These are phyloP conservation scores for Fusarium caatingaense DNA, from an alignment of 2,329 filamentous ascomycete genomes.

Conservation along the genomic window DNA sequence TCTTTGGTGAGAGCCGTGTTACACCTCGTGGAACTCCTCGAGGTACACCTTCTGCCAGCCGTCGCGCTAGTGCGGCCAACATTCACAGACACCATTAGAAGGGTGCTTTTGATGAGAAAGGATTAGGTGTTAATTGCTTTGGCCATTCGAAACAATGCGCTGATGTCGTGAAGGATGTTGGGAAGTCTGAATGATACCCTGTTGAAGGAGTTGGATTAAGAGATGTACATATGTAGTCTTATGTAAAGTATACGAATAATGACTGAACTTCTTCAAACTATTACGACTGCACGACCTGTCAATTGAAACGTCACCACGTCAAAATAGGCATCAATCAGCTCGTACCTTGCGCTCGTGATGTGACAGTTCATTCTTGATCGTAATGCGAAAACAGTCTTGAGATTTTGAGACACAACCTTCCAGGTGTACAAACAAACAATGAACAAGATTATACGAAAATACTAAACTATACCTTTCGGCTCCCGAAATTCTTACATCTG, in stretches of 20 bases:
- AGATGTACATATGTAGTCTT: neutral
- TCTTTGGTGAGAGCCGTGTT: slow-evolving; percentile 56
- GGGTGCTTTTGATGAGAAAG: neutral
- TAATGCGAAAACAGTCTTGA: too few relatives aligned
- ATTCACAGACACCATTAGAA: slow-evolving; percentile 1
- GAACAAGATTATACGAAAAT: too few relatives aligned
- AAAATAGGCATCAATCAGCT: too few relatives aligned
- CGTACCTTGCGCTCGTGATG: too few relatives aligned
- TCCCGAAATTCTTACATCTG: neutral
- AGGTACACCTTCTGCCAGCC: slow-evolving; percentile 53
- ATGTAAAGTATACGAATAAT: neutral
- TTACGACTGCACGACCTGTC: too few relatives aligned
- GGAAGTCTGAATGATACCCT: slow-evolving; percentile 12
- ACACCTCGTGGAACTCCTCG: slow-evolving; percentile 54
- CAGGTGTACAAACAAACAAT: too few relatives aligned
- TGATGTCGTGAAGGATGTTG: neutral
- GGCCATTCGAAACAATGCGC: neutral
- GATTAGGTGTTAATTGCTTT: neutral
- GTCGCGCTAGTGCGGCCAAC: slow-evolving; percentile 28
- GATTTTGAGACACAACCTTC: too few relatives aligned
- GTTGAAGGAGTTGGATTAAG: neutral
- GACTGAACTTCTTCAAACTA: neutral
- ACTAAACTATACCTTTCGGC: neutral
- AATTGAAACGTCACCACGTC: too few relatives aligned
- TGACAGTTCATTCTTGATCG: too few relatives aligned